Evolutionary conservation across 768 basidiomycete species (phyloP).

Genomic region (Myochromella boudieri): DNA sequence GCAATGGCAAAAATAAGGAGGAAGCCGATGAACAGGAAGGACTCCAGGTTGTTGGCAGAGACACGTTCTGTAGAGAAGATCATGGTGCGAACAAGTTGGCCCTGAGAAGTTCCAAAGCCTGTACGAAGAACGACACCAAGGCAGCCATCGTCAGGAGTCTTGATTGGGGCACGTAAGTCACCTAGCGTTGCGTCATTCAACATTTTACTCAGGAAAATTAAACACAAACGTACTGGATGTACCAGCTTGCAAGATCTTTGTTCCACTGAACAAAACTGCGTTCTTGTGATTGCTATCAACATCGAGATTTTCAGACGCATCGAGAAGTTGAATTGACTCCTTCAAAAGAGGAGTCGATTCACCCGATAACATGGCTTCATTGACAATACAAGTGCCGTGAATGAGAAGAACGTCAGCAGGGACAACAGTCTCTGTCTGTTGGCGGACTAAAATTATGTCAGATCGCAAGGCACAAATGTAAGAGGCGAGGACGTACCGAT

Average conservation of each 20-base stretch:
- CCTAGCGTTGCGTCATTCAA: constrained; percentile 18
- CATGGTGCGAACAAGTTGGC: constrained; percentile 97
- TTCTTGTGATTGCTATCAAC: constrained; percentile 88
- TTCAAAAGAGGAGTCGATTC: constrained; percentile 97
- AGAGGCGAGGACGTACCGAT: constrained; percentile 43
- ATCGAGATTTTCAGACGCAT: constrained; percentile 72
- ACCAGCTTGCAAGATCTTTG: constrained; percentile 91
- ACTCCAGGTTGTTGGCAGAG: constrained; percentile 93
- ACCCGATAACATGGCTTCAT: constrained; percentile 98
- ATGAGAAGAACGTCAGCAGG: constrained; percentile 94
- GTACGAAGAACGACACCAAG: constrained; percentile 91
- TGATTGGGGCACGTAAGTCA: constrained; percentile 42
- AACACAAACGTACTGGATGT: constrained; percentile 38
- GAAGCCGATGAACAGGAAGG: constrained; percentile 98
- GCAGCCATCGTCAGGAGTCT: constrained; percentile 90
- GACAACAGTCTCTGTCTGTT: constrained; percentile 79
- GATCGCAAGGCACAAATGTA: not conserved
- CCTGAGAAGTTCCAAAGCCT: constrained; percentile 97
- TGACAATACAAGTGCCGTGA: constrained; percentile 92
- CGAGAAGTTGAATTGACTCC: constrained; percentile 88
- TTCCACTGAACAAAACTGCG: constrained; percentile 89
- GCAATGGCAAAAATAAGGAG: constrained; percentile 96
- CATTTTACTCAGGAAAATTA: not conserved
- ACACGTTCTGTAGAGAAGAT: constrained; percentile 97
- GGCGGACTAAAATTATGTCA: constrained; percentile 45